Evolutionary conservation across 176 grass and related monocot species (phyloP).

Genomic region (Aegilops umbellulata): DNA sequence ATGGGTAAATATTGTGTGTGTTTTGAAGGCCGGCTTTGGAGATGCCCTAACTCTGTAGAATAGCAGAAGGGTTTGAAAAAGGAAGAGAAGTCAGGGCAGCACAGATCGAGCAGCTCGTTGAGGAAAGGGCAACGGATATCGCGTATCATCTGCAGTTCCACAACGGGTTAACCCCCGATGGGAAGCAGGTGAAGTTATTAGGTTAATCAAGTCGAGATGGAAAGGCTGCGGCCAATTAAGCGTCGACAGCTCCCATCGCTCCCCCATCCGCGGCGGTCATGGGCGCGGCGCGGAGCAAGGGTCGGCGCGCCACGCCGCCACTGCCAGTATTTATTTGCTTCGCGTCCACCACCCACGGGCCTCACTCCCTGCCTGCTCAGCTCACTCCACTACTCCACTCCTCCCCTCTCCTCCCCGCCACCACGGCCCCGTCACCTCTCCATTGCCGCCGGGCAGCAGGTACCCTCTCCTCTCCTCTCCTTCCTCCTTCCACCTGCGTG

Average conservation of each 20-base stretch:
- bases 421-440: not conserved
- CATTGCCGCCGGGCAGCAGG: constrained; percentile 5
- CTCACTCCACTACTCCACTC: not conserved
- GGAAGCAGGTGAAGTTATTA: not conserved
- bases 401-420: not conserved
- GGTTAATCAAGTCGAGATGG: not conserved
- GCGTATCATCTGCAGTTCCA: not conserved
- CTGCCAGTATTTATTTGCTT: constrained; percentile 9
- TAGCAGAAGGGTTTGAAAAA: too few species aligned
- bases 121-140: too few species aligned
- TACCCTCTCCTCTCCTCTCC: not conserved
- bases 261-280: constrained; percentile 22
- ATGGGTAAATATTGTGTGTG: too few species aligned
- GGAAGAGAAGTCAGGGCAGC: too few species aligned
- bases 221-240: not conserved
- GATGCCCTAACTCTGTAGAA: too few species aligned
- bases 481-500: not conserved
- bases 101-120: too few species aligned
- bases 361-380: not conserved
- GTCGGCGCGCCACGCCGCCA: not conserved
- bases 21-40: too few species aligned
- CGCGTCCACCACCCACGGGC: not conserved
- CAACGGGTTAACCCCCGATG: not conserved
- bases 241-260: constrained; percentile 9
- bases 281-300: constrained; percentile 11